phyloP scores from a whole-genome alignment of 306 rosid genomes.

The Quillaja saponaria region DNA sequence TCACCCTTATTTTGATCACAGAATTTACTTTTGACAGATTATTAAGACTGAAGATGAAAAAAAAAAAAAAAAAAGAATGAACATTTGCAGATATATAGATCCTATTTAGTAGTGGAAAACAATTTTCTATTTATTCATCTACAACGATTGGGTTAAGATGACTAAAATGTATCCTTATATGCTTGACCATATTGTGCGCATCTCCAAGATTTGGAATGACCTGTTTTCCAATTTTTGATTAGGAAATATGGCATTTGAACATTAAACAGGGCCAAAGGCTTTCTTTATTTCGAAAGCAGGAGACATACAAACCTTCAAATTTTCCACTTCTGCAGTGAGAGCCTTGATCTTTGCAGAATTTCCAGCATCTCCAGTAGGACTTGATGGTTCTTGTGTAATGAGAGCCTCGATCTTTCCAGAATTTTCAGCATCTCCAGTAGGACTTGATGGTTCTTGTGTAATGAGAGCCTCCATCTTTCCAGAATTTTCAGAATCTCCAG shows the following conservation, averaged over 20 bases:
- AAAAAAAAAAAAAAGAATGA: not conserved
- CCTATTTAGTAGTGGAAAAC: too few species aligned
- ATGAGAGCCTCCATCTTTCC: conserved; percentile 32
- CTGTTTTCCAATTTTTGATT: too few species aligned
- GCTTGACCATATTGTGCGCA: too few species aligned
- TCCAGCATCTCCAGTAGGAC: conserved; percentile 42
- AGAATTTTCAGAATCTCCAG: conserved; percentile 22
- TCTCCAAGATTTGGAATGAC: too few species aligned
- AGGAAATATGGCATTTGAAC: too few species aligned
- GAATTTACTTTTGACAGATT: conserved; percentile 14
- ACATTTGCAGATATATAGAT: conserved; percentile 3
- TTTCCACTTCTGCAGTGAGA: conserved; percentile 52
- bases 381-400: conserved; percentile 36
- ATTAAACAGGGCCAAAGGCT: too few species aligned
- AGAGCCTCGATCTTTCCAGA: conserved; percentile 33
- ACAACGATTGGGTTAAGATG: too few species aligned
- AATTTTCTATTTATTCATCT: too few species aligned
- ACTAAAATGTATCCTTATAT: too few species aligned
- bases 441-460: conserved; percentile 42
- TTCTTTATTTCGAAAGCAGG: conserved; percentile 9
- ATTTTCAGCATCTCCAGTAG: conserved; percentile 37
- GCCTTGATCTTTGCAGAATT: conserved; percentile 46
- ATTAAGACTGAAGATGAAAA: conserved; percentile 8
- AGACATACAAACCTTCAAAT: conserved; percentile 57
- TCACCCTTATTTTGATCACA: conserved; percentile 2